A percentile compares a stretch with the other conserved stretches of the same genome.
These are phyloP conservation scores for Aspergillus phoenicis DNA, from an alignment of 2,329 filamentous ascomycete species.

Conservation along the genomic window DNA sequence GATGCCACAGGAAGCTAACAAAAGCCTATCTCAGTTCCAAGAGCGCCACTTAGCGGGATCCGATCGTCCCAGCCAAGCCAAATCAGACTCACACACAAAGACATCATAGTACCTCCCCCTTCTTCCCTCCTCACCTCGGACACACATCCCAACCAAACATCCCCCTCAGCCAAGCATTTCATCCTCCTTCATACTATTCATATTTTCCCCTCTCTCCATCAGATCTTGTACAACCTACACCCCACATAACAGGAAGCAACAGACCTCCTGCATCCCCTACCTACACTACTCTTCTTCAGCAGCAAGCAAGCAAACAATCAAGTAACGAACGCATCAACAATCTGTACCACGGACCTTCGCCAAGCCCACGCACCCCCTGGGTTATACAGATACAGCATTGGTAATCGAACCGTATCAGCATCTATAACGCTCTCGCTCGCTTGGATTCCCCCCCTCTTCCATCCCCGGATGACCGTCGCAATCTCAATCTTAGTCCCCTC, in stretches of 20 bases:
- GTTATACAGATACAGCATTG: conserved; percentile 20
- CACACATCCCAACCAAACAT: neutral
- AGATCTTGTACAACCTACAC: conserved; percentile 38
- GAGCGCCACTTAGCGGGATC: no score
- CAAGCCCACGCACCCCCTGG: neutral
- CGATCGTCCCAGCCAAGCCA: conserved; percentile 24
- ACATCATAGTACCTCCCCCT: conserved; percentile 19
- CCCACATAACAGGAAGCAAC: conserved; percentile 31
- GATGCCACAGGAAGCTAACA: no score
- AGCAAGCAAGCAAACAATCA: conserved; percentile 10
- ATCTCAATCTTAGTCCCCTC: neutral
- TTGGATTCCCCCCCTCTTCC: conserved; percentile 23
- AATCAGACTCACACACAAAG: neutral
- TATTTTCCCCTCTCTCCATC: conserved; percentile 37
- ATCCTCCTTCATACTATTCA: conserved; percentile 18
- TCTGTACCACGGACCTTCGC: conserved; percentile 32
- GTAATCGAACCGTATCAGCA: conserved; percentile 39
- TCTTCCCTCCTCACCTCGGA: conserved; percentile 24
- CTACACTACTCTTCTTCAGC: conserved; percentile 10
- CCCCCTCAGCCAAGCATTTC: neutral
- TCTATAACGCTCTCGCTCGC: conserved; percentile 23
- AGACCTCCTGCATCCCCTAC: conserved; percentile 30
- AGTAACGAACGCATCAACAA: conserved; percentile 35
- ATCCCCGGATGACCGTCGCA: conserved; percentile 5
- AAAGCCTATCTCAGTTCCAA: no score